Evolutionary conservation across 2,329 filamentous ascomycete genomes (phyloP), one percentile per base, ranked within the genome.

Genomic region (Nemania diffusa): DNA sequence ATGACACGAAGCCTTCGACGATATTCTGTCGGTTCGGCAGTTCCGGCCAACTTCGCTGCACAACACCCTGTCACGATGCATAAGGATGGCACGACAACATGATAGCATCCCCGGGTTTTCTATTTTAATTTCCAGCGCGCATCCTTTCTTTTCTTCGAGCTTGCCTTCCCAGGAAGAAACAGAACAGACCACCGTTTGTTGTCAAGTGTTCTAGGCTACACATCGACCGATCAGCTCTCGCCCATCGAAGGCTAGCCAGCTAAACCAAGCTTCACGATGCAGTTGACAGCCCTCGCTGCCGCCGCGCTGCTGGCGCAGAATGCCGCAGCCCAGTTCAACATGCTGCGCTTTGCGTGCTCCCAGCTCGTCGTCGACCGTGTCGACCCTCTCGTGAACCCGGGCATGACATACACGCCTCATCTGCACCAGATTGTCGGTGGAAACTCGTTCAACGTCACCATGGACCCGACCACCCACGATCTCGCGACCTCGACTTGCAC

Each of bases 341-440:
- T 83, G 81, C 76, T 84, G 70, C 81, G 82, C 37, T 84, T 84
- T 70, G 81, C 81, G 26, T 84, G 82, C 78, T 83, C 81, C 44
- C 81, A 84, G 76, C 79, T 84, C 29, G 81, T 83, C 42, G 81
- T 83, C 59, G 82, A 83, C 75, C 81, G 81, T 48, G 78, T 79
- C 72, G 82, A 83, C 75, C 82, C 82, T 37, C 74, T 84, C 55
- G 81, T 83, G 68, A 82, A 82, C 76, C 81, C 81, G 8, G 82
- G 81, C 65, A 74, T 79, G 76, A 77, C 74, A 48, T 82, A 81
- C 78, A 80, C 81, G 20, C 81, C 81, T 40, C 82, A 84, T 72
- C 78, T 84, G 64, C 82, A 84, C 76, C 81, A 83, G 76, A 80
- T 84, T 63, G 81, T 83, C 50, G 82, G 81, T 56, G 81, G 81